Base-by-base conservation (phyloP, 2,329 filamentous ascomycete genomes). In the Lasiodiplodia hormozganensis region DNA sequence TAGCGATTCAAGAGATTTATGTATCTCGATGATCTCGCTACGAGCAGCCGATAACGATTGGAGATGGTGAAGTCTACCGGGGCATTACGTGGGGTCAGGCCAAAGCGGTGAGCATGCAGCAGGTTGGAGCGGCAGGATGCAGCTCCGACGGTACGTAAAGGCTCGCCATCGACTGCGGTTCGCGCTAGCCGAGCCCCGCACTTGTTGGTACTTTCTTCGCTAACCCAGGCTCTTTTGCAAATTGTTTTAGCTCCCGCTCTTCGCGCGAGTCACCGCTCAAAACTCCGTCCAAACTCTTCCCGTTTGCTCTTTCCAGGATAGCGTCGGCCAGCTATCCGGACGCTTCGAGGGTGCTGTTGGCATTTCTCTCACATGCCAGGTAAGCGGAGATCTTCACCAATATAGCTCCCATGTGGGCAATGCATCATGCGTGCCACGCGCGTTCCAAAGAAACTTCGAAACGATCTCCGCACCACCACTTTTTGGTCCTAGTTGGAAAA, bases 231-330 rank as follows among this genome's bases (percentile, higher is more conserved):
- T 7, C 36, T 16, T 11, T 18, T 23, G 10, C 12, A 16, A 25
- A 47, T 49, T 40, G 7, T 49, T 18, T 51, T 62, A 51, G 58
- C n/a, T 62, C 43, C 58, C 58, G 58, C 58, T 25, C 8, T 28
- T 51, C 58, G 40, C 58, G 58, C 58, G 25, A 49, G 12, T 43
- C 40, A n/a, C 58, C 58, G 58, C 58, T 34, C 23, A 23, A 25
- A 51, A 51, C 40, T 38, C 57, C 38, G 57, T 62, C 31, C 8
- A 11, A 47, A n/a, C 40, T 14, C 40, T 12, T 16, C 8, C 25
- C 18, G 5, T n/a, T n/a, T 34, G 4, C 58, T 43, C 14, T 3
- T 62, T 49, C n/a, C 1, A 12, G 58, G 1, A n/a, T 62, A 51
- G 58, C 11, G 40, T n/a, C 58, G 58, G 58, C 7, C 40, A 51